Evolutionary conservation across 768 basidiomycete genomes (phyloP).

Genomic region (Boletus fagicola): DNA sequence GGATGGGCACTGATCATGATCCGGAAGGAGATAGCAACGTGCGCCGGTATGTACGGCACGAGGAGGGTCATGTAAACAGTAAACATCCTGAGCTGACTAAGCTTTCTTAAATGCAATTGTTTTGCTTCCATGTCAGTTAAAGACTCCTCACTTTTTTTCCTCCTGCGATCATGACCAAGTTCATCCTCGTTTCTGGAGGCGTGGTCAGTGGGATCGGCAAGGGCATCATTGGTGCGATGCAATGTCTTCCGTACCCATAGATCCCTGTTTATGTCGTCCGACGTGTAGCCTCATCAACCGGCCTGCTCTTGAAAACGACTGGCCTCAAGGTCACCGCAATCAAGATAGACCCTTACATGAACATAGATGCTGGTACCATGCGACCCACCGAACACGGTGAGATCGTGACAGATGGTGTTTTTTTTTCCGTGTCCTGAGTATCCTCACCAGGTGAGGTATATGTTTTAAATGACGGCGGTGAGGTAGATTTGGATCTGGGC

Average conservation of each 20-base stretch:
- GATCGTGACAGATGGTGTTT: conserved; percentile 24
- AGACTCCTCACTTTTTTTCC: conserved; percentile 6
- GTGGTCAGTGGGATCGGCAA: conserved; percentile 99
- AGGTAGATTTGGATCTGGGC: conserved; percentile 95
- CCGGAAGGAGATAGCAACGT: background rate
- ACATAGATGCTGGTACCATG: conserved; percentile 99
- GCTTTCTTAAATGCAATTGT: background rate
- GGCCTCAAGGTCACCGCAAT: conserved; percentile 98
- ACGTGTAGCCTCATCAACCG: conserved; percentile 86
- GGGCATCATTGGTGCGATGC: conserved; percentile 88
- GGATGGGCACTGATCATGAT: background rate
- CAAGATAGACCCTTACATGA: conserved; percentile 99
- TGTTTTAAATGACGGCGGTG: conserved; percentile 96
- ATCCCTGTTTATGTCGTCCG: conserved; percentile 23
- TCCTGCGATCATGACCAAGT: conserved; percentile 74
- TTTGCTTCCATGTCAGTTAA: conserved; percentile 1
- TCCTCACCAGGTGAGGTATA: conserved; percentile 82
- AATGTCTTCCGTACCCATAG: conserved; percentile 15
- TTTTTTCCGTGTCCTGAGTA: conserved; percentile 19
- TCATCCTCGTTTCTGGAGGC: conserved; percentile 94
- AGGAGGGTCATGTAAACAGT: background rate
- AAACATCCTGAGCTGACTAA: conserved; percentile 12
- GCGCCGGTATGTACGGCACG: background rate
- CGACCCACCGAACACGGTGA: conserved; percentile 95
- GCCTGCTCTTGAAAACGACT: conserved; percentile 89